Percentiles rank a stretch among this genome's conserved stretches.
These are phyloP conservation scores for Elaphomyces granulatus DNA, from an alignment of 495 filamentous ascomycete species.

Conservation along the genomic window DNA sequence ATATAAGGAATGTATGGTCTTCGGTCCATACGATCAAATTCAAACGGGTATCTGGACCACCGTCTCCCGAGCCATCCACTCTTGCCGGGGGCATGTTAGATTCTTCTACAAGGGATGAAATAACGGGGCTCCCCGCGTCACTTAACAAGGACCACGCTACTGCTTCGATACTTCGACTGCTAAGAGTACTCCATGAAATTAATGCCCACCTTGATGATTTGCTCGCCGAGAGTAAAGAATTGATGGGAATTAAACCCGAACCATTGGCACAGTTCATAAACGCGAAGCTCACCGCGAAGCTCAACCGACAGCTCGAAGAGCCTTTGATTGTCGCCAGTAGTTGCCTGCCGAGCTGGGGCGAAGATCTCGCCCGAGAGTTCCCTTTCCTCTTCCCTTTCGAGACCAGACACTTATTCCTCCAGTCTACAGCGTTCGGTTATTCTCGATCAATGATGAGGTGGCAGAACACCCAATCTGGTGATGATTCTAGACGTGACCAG, in stretches of 20 bases:
- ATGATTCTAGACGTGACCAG: slow-evolving; percentile 65
- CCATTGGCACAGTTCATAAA: slow-evolving; percentile 95
- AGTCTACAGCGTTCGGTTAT: slow-evolving; percentile 97
- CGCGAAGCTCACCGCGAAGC: slow-evolving; percentile 96
- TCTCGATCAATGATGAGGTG: slow-evolving; percentile 93
- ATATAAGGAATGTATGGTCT: slow-evolving; percentile 71
- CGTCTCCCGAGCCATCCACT: slow-evolving; percentile 61
- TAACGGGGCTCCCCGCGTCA: slow-evolving; percentile 58
- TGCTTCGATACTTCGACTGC: slow-evolving; percentile 72
- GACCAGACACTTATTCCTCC: slow-evolving; percentile 90
- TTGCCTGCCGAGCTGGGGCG: slow-evolving; percentile 91
- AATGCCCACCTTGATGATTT: slow-evolving; percentile 95
- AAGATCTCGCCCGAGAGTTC: slow-evolving; percentile 89
- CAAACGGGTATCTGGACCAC: slow-evolving; percentile 73
- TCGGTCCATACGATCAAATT: slow-evolving; percentile 85
- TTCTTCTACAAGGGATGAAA: slow-evolving; percentile 26
- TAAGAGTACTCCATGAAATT: slow-evolving; percentile 84
- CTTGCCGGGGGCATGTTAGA: slow-evolving; percentile 40
- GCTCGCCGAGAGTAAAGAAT: slow-evolving; percentile 70
- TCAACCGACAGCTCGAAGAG: slow-evolving; percentile 94
- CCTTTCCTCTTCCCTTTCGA: slow-evolving; percentile 99
- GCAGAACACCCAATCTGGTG: slow-evolving; percentile 78
- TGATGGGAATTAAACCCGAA: slow-evolving; percentile 58
- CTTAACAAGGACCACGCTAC: slow-evolving; percentile 70
- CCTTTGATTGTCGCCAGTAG: slow-evolving; percentile 97